Evolutionary conservation across 2,329 filamentous ascomycete species (phyloP).

Genomic region (Phaeosphaeriaceae sp.): DNA sequence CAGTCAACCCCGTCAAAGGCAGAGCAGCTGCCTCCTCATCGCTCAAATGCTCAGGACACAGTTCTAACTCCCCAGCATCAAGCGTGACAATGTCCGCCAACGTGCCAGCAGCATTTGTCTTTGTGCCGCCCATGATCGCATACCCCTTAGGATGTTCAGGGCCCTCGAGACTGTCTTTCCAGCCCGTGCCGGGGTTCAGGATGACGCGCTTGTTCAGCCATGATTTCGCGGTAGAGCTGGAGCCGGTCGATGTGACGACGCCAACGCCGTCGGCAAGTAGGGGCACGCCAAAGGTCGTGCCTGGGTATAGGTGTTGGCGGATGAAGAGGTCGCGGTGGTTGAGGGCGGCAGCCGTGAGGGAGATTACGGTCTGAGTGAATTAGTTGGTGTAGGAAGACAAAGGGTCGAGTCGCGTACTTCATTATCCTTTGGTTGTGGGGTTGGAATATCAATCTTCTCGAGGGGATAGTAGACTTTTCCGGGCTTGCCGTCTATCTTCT

Average conservation of each 20-base stretch:
- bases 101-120: constrained; percentile 70
- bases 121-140: constrained; percentile 73
- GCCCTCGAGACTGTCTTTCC: constrained; percentile 73
- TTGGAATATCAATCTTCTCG: constrained; percentile 40
- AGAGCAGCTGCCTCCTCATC: constrained; percentile 81
- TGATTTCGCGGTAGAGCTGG: constrained; percentile 58
- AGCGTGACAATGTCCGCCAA: constrained; percentile 77
- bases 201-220: constrained; percentile 76
- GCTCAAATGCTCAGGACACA: constrained; percentile 74
- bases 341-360: constrained; percentile 78
- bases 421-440: constrained; percentile 37
- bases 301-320: constrained; percentile 89
- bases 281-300: constrained; percentile 78
- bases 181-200: constrained; percentile 78
- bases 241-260: constrained; percentile 70
- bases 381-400: not conserved
- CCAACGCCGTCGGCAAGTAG: constrained; percentile 85
- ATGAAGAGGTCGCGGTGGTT: constrained; percentile 97
- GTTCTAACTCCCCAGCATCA: constrained; percentile 75
- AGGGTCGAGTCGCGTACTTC: constrained; percentile 25
- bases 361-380: constrained; percentile 70
- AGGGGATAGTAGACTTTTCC: constrained; percentile 85
- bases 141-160: constrained; percentile 71
- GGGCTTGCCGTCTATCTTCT: constrained; percentile 79
- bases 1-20: constrained; percentile 85